phyloP scores from a whole-genome alignment of 345 rosid genomes.

The Euphorbia lathyris region DNA sequence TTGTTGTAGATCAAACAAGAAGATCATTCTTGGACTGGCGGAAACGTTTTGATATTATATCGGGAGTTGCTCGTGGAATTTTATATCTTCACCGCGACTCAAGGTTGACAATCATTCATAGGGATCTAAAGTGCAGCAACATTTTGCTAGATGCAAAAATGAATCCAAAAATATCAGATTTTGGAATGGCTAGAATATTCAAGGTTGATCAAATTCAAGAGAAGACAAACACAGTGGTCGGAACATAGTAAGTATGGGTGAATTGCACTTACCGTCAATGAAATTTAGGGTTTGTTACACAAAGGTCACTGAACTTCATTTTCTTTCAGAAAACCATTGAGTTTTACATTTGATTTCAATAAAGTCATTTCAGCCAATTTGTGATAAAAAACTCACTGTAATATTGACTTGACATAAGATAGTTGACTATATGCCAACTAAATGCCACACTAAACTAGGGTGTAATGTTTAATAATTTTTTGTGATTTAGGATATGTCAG shows the following conservation, averaged over 20 bases:
- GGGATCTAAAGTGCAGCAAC: slow-evolving; percentile 69
- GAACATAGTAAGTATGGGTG: slow-evolving; percentile 29
- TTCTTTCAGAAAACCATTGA: too few species aligned
- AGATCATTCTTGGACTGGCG: slow-evolving; percentile 32
- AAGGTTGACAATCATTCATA: slow-evolving; percentile 62
- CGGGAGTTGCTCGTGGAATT: slow-evolving; percentile 59
- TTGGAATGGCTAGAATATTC: slow-evolving; percentile 34
- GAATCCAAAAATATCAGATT: slow-evolving; percentile 64
- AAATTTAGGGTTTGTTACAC: too few species aligned
- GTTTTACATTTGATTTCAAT: too few species aligned
- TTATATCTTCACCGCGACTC: slow-evolving; percentile 70
- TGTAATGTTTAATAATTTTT: too few species aligned
- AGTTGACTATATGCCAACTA: too few species aligned
- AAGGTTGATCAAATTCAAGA: background rate
- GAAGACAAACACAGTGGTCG: slow-evolving; percentile 9
- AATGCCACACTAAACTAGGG: too few species aligned
- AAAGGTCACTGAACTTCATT: too few species aligned
- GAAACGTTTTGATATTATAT: slow-evolving; percentile 46
- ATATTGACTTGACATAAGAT: too few species aligned
- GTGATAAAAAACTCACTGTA: too few species aligned
- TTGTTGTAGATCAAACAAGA: slow-evolving; percentile 10
- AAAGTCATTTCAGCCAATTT: too few species aligned
- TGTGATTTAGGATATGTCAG: too few species aligned
- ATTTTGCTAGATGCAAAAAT: slow-evolving; percentile 43
- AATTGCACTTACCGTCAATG: too few species aligned